Base-by-base conservation (phyloP, 2,329 filamentous ascomycete genomes). In the Grosmannia huntii region DNA sequence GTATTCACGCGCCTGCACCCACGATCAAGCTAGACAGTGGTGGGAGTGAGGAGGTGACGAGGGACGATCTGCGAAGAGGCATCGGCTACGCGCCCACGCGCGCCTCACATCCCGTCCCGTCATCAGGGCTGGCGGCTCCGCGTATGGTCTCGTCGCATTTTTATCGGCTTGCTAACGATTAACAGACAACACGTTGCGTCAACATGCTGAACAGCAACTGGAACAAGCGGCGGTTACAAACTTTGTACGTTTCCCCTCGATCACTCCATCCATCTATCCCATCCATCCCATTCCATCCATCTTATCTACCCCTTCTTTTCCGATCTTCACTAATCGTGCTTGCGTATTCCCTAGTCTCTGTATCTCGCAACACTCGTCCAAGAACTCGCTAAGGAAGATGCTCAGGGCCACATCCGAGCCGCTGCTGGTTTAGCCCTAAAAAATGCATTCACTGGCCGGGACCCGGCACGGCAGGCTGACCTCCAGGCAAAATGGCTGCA, bases 341-440 rank as follows among this genome's bases (percentile, higher is more conserved):
- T 53, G 54, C 54, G 62, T 59, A 31, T 56, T 50, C 57, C 55
- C 27, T 73, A 96, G 94, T 86, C 94, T 68, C 84, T 87, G 73
- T 99, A 99, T 76, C 85, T 97, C 65, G 84, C 86, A 65, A 94
- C 90, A 63, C 87, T 99, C 70, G 92, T 94, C 65, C 87, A 89
- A 75, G 90, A 95, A 75, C 84, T 99, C 68, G 90, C 91, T 70
- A 96, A 96, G 75, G 92, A 97, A 69, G 81, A 83, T 66, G 85
- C 87, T 65, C 80, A 88, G 69, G 82, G 87, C 64, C 83, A 89
- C 70, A 94, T 96, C 70, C 87, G 94, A 80, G 87, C 89, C 66
- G 92, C 94, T 66, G 94, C 94, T 67, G 94, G 91, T 83, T 83
- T 99, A 67, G 92, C 94, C 66, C 80, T 99, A 69, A 99, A 99